Conservation (phyloP, 352 stramenopile species). For the Bremia lactucae region DNA sequence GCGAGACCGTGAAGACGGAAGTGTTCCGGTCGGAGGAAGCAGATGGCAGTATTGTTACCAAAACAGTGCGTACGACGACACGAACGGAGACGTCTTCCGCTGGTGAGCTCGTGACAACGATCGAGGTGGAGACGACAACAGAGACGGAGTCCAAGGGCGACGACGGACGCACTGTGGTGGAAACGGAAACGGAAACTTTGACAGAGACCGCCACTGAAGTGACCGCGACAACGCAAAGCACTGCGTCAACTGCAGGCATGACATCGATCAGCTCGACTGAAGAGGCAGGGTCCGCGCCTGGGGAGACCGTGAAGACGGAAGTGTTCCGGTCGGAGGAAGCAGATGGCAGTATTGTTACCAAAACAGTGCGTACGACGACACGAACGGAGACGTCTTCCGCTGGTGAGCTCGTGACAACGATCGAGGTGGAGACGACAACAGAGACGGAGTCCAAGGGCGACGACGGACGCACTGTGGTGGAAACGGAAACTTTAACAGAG, state of each 20-base stretch:
- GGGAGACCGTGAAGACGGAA: constrained; percentile 4
- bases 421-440: constrained; percentile 5
- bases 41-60: constrained; percentile 14
- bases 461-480: constrained; percentile 4
- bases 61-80: constrained; percentile 16
- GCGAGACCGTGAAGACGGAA: constrained; percentile 4
- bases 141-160: constrained; percentile 1
- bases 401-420: background rate
- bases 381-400: background rate
- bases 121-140: constrained; percentile 5
- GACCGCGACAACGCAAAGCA: constrained; percentile 3
- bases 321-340: constrained; percentile 5
- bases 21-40: constrained; percentile 5
- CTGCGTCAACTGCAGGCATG: constrained; percentile 2
- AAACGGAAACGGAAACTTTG: too few species aligned
- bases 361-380: constrained; percentile 16
- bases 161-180: constrained; percentile 4
- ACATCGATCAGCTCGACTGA: constrained; percentile 14
- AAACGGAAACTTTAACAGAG: too few species aligned
- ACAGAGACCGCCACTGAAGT: constrained; percentile 12
- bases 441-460: constrained; percentile 1
- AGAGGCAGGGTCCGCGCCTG: constrained; percentile 2
- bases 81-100: background rate
- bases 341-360: constrained; percentile 14
- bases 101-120: background rate